Base-by-base conservation (phyloP, 129 eudicot species). In the Calendula officinalis region DNA sequence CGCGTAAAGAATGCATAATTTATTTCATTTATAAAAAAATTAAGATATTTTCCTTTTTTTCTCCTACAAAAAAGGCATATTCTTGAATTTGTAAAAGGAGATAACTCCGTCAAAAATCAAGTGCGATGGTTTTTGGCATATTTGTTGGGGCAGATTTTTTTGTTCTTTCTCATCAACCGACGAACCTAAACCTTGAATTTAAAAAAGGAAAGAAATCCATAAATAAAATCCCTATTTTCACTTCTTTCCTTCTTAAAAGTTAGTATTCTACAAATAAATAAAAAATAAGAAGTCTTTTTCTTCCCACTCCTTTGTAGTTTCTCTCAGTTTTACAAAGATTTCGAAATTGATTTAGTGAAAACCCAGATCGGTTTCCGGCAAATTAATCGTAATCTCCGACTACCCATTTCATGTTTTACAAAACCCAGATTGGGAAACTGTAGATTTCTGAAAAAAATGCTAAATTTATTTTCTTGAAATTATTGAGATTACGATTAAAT, bases 301-400 rank as follows among this genome's bases (percentile, higher is more conserved):
- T 30, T 60, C 30, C 60, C 36, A 48, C 52, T 69, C 41, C 48
- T 50, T 60, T 27, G 30, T 40, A 48, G 41, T 60, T 62, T 42
- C 10, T 71, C 45, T 51, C 40, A 53, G 33, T 61, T 32, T 11
- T 69, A 69, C 66, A 35, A 46, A 36, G 32, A 48, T 47, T 43
- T 5, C n/a, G 14, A 33, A 44, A 12, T 62, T 32, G 13, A 27
- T 35, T 36, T 46, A 38, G 62, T 46, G 69, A 22, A 33, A 12
- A 30, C 77, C 71, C 66, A 73, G 58, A 55, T 55, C 70, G 71
- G 60, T 64, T 73, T 56, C 77, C 56, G 12, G 48, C 64, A 11
- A 72, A 43, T 33, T 12, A 49, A 30, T n/a, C 22, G 39, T n/a
- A 41, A 47, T 46, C 38, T 38, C 65, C 63, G 51, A 50, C 56